Base-by-base conservation (phyloP, 2,329 filamentous ascomycete species). In the Chaetomiaceae sp. region DNA sequence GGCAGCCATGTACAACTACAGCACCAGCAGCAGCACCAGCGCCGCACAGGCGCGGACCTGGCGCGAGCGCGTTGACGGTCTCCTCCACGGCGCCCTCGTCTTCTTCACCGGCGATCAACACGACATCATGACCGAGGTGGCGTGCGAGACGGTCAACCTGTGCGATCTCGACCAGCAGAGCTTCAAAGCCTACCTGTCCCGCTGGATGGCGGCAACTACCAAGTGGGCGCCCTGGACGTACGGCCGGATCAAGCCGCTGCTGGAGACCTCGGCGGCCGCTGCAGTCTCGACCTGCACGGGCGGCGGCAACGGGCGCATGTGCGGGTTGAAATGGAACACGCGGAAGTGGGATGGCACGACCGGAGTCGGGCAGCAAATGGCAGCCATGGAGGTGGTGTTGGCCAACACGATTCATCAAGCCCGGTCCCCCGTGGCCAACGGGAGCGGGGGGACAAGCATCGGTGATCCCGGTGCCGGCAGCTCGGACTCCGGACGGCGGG, bases 1-100 rank as follows among this genome's bases (percentile, higher is more conserved):
- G 1, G 80, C 81, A 2, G 74, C 74, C 57, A 79, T 85, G 78
- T 85, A 81, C 61, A 83, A 84, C 55, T 69, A 64, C 36, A 68
- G 36, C n/a, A n/a, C n/a, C n/a, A n/a, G n/a, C n/a, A n/a, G n/a
- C n/a, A n/a, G n/a, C n/a, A n/a, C n/a, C n/a, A n/a, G n/a, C n/a
- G n/a, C n/a, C n/a, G n/a, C n/a, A n/a, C n/a, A n/a, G n/a, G n/a
- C n/a, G n/a, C n/a, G n/a, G n/a, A n/a, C n/a, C n/a, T 85, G 81
- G 81, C 68, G 70, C 45, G 57, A 58, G 0, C 71, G 74, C 12
- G 59, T 80, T 6, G 61, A 72, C 32, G 68, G 71, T 10, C 66
- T 79, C n/a, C 53, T 77, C 5, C 65, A 67, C 34, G 65, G 58
- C 8, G 64, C 63, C 0, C 42, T 63, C 14, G 52, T 57, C 2